These are phyloP conservation scores for Fallopia convolvulus DNA, from an alignment of 148 eudicot genomes.

Conservation along the genomic window DNA sequence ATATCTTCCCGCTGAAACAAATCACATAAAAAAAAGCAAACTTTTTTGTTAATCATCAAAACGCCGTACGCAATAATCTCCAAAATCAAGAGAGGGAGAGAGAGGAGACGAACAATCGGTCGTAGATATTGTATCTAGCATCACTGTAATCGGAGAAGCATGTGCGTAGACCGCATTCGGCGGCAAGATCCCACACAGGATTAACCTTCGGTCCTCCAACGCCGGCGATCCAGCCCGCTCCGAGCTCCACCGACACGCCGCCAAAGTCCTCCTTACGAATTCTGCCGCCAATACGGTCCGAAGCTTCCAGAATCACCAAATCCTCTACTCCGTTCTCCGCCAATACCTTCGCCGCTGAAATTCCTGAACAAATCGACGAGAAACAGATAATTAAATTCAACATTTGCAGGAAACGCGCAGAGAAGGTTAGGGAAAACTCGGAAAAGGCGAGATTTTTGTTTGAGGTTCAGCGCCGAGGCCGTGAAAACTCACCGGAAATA, in stretches of 20 bases:
- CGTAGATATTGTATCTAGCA: slow-evolving; percentile 88
- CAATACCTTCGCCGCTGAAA: slow-evolving; percentile 67
- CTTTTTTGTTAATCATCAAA: not conserved
- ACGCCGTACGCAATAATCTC: not conserved
- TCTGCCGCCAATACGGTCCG: slow-evolving; percentile 71
- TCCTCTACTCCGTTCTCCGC: slow-evolving; percentile 80
- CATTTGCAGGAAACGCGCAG: not conserved
- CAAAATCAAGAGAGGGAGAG: not conserved
- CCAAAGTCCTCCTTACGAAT: slow-evolving; percentile 53
- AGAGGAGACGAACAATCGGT: slow-evolving; percentile 30
- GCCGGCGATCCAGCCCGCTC: slow-evolving; percentile 95
- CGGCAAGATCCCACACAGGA: slow-evolving; percentile 80
- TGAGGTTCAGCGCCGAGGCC: not conserved
- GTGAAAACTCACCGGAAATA: slow-evolving; percentile 47
- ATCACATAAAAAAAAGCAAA: not conserved
- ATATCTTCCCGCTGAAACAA: slow-evolving; percentile 59
- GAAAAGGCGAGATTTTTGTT: not conserved
- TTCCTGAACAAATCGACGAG: slow-evolving; percentile 25
- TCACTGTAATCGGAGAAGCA: slow-evolving; percentile 76
- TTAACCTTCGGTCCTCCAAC: slow-evolving; percentile 67
- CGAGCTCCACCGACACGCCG: slow-evolving; percentile 74
- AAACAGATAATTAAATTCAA: not conserved
- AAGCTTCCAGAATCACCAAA: slow-evolving; percentile 62
- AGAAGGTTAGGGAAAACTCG: not conserved
- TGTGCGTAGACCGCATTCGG: slow-evolving; percentile 48